A percentile compares a stretch with the other conserved stretches of the same genome.
These are phyloP conservation scores for Saccharomycopsis sp. DNA, from an alignment of 805 yeast genomes.

Conservation along the genomic window DNA sequence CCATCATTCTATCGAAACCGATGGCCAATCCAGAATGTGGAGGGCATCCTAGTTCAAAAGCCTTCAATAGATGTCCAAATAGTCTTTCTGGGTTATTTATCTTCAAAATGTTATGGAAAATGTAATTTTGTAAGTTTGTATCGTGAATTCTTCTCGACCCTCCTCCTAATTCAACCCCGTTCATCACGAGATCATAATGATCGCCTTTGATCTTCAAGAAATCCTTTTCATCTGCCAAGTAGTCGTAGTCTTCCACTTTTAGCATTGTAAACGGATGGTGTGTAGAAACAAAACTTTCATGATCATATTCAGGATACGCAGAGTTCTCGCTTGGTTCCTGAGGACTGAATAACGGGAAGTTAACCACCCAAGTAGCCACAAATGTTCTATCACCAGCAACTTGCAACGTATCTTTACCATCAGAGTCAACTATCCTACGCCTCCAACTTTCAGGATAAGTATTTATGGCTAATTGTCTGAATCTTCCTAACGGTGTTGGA, in stretches of 20 bases:
- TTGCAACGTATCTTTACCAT: conserved; percentile 2
- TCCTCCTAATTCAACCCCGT: conserved; percentile 96
- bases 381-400: conserved; percentile 30
- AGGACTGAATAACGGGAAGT: conserved; percentile 90
- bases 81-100: conserved; percentile 52
- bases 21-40: conserved; percentile 98
- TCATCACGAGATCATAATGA: conserved; percentile 89
- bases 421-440: conserved; percentile 28
- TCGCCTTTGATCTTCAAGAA: conserved; percentile 75
- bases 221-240: conserved; percentile 33
- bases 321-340: conserved; percentile 33
- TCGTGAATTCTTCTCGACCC: conserved; percentile 96
- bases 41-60: conserved; percentile 88
- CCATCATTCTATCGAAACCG: conserved; percentile 89
- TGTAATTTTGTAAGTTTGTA: conserved; percentile 63
- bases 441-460: conserved; percentile 46
- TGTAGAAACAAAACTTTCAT: conserved; percentile 50
- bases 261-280: conserved; percentile 99
- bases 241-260: conserved; percentile 56
- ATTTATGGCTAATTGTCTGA: conserved; percentile 67
- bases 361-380: conserved; percentile 80
- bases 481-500: conserved; percentile 89
- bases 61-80: conserved; percentile 81
- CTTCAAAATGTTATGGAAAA: conserved; percentile 58
- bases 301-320: conserved; percentile 59